These are phyloP conservation scores for Bimuria novae-zelandiae DNA, from an alignment of 2,329 filamentous ascomycete genomes.

Conservation along the genomic window DNA sequence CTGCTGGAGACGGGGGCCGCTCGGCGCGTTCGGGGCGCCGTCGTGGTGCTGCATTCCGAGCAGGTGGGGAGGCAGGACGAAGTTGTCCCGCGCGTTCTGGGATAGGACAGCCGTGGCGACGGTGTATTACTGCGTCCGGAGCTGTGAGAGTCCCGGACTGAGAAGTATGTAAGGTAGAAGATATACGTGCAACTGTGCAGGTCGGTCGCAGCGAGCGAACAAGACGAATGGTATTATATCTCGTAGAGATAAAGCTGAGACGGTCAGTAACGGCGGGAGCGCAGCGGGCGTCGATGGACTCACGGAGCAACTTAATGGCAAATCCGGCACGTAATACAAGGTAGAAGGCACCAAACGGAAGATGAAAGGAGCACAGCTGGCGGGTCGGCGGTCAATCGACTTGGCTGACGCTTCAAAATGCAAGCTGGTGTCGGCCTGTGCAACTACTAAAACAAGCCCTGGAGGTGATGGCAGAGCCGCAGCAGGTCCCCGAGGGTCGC, in stretches of 20 bases:
- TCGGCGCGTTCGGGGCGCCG: conserved; percentile 63
- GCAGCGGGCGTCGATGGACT: conserved; percentile 13
- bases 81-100: conserved; percentile 77
- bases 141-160: conserved; percentile 46
- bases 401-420: conserved; percentile 18
- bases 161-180: conserved; percentile 45
- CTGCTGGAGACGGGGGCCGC: conserved; percentile 61
- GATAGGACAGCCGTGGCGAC: conserved; percentile 83
- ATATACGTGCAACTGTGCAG: conserved; percentile 35
- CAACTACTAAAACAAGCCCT: conserved; percentile 19
- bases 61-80: conserved; percentile 81
- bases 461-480: conserved; percentile 17
- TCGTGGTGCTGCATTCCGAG: conserved; percentile 92
- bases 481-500: conserved; percentile 23
- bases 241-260: conserved; percentile 30
- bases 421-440: conserved; percentile 17
- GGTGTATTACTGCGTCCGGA: conserved; percentile 63
- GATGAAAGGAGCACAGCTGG: conserved; percentile 31
- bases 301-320: conserved; percentile 37
- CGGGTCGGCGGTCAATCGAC: conserved; percentile 23
- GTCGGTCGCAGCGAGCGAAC: conserved; percentile 24
- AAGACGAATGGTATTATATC: conserved; percentile 40
- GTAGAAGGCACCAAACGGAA: conserved; percentile 29
- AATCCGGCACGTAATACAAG: conserved; percentile 31
- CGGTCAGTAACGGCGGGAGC: conserved; percentile 16